These are phyloP conservation scores for Rhizophagus clarus DNA, from an alignment of 192 early-diverging fungal species.

Conservation along the genomic window DNA sequence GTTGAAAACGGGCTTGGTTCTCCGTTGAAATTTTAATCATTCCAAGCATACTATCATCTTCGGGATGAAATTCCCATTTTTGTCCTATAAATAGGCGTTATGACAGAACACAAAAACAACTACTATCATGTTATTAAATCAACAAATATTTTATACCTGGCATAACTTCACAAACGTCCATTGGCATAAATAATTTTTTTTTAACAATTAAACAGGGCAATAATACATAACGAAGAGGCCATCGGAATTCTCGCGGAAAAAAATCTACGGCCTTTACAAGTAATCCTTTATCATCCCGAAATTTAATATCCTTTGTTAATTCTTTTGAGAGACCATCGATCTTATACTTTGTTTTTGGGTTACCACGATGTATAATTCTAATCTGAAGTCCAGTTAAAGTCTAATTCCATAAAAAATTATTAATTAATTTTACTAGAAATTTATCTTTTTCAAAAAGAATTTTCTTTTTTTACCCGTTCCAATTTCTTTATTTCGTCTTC, in stretches of 20 bases:
- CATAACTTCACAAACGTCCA: slow-evolving; percentile 88
- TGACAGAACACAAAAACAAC: background rate
- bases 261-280: slow-evolving; percentile 68
- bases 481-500: background rate
- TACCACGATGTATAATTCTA: slow-evolving; percentile 62
- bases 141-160: slow-evolving; percentile 12
- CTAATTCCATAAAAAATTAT: slow-evolving; percentile 15
- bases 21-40: background rate
- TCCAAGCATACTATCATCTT: background rate
- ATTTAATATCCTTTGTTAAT: slow-evolving; percentile 69
- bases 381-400: slow-evolving; percentile 54
- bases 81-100: background rate
- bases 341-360: slow-evolving; percentile 72
- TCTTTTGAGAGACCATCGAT: slow-evolving; percentile 65
- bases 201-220: slow-evolving; percentile 81
- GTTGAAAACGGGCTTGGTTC: background rate
- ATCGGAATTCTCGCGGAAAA: slow-evolving; percentile 74
- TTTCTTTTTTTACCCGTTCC: background rate
- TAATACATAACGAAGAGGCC: slow-evolving; percentile 69
- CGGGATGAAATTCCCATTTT: background rate
- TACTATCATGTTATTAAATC: background rate
- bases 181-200: slow-evolving; percentile 73
- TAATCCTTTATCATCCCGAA: slow-evolving; percentile 61
- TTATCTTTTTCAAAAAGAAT: too few relatives aligned
- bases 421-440: too few relatives aligned